Conservation (phyloP, 352 stramenopile genomes). For the Globisporangium emineosum region DNA sequence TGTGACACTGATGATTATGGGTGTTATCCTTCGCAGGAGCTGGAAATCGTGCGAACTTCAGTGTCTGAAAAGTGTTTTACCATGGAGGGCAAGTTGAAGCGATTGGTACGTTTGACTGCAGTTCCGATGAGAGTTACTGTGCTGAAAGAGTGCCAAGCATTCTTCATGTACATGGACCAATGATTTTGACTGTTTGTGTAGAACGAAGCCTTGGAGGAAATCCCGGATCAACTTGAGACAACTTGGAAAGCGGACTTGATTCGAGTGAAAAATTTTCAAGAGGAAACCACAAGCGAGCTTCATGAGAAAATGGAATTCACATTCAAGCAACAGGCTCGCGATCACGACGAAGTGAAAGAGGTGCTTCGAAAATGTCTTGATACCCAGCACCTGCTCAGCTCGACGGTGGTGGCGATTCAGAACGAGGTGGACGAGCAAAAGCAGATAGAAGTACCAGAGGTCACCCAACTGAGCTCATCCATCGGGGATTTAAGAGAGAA, state of each 20-base stretch:
- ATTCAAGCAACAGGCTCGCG: slow-evolving; percentile 7
- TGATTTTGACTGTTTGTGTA: slow-evolving; percentile 10
- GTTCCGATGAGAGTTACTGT: not conserved
- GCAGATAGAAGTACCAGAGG: not conserved
- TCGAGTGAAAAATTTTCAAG: slow-evolving; percentile 1
- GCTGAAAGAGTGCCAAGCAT: not conserved
- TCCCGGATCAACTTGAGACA: slow-evolving; percentile 25
- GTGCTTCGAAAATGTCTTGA: slow-evolving; percentile 56
- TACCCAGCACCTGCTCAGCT: slow-evolving; percentile 57
- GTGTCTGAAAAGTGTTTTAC: slow-evolving; percentile 58
- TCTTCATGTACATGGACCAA: not conserved
- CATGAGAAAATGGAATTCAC: slow-evolving; percentile 15
- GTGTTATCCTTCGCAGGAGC: slow-evolving; percentile 28
- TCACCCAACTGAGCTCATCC: slow-evolving; percentile 12
- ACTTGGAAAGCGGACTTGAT: slow-evolving; percentile 18
- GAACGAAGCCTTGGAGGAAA: slow-evolving; percentile 28
- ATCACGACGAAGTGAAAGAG: slow-evolving; percentile 32
- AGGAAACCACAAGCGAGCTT: slow-evolving; percentile 19
- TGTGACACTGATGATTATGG: not conserved
- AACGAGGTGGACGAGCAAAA: slow-evolving; percentile 44
- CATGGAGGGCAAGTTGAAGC: slow-evolving; percentile 39
- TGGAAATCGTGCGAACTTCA: slow-evolving; percentile 47
- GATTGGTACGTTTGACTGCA: slow-evolving; percentile 28
- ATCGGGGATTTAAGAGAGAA: slow-evolving; percentile 51
- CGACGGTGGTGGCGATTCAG: slow-evolving; percentile 54